A percentile compares a stretch with the other conserved stretches of the same genome.
phyloP scores from a whole-genome alignment of 2,329 filamentous ascomycete species.

The Apiospora marii region DNA sequence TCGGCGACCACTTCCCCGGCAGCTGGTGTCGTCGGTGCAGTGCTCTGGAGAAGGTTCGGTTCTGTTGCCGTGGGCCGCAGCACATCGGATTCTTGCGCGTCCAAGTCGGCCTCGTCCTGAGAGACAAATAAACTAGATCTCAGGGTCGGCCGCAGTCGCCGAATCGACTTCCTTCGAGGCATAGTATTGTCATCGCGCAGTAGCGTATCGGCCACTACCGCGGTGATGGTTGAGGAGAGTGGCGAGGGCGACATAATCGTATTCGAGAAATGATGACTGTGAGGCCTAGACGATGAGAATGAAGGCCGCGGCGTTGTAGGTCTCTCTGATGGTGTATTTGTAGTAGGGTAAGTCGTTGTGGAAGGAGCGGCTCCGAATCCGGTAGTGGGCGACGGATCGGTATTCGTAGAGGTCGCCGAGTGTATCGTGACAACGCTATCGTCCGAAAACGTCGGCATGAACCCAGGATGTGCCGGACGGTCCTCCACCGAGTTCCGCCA shows the following conservation, averaged over 20 bases:
- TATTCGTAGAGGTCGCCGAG: slow-evolving; percentile 38
- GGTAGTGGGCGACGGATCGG: slow-evolving; percentile 38
- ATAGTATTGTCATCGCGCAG: slow-evolving; percentile 53
- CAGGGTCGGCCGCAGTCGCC: slow-evolving; percentile 58
- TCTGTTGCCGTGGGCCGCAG: slow-evolving; percentile 32
- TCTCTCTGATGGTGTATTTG: slow-evolving; percentile 38
- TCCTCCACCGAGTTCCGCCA: slow-evolving; percentile 51
- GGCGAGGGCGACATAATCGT: slow-evolving; percentile 67
- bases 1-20: slow-evolving; percentile 34
- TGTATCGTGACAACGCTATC: slow-evolving; percentile 43
- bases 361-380: slow-evolving; percentile 30
- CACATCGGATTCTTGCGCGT: slow-evolving; percentile 32
- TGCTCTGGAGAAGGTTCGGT: slow-evolving; percentile 21
- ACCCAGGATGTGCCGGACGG: slow-evolving; percentile 41
- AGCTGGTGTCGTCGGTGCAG: slow-evolving; percentile 4
- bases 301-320: slow-evolving; percentile 41
- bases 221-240: slow-evolving; percentile 65
- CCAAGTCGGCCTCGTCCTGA: slow-evolving; percentile 49
- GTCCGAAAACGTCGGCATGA: slow-evolving; percentile 42
- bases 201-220: slow-evolving; percentile 64
- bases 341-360: slow-evolving; percentile 35
- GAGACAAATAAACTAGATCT: slow-evolving; percentile 63
- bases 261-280: slow-evolving; percentile 51
- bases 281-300: slow-evolving; percentile 43
- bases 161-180: slow-evolving; percentile 52